These are phyloP conservation scores for Boletus mariae DNA, from an alignment of 1,284 basidiomycete genomes.

Conservation along the genomic window DNA sequence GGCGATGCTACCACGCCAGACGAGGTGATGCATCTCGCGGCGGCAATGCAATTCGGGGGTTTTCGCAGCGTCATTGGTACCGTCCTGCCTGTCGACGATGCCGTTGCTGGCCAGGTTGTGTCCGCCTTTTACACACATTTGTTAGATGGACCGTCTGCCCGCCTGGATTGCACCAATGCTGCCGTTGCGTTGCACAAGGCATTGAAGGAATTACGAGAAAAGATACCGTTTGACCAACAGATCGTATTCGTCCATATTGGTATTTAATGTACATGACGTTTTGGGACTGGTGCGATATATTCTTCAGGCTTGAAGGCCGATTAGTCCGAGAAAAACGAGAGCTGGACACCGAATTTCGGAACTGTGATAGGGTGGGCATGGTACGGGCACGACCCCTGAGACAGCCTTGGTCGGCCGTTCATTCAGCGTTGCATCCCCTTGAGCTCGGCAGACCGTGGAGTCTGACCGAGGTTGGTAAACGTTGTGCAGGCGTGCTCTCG, in stretches of 20 bases:
- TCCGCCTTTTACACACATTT: constrained; percentile 6
- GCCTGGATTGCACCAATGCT: constrained; percentile 2
- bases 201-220: constrained; percentile 3
- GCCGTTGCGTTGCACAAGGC: constrained; percentile 1
- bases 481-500: no score
- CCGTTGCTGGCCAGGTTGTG: neutral
- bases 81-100: constrained; percentile 7
- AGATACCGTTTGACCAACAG: constrained; percentile 9
- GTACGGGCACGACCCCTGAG: no score
- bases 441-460: no score
- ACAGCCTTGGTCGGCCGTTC: no score
- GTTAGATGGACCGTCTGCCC: neutral
- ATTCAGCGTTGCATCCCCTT: no score
- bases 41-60: constrained; percentile 7
- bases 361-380: no score
- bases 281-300: no score
- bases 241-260: constrained; percentile 4
- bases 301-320: no score
- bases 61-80: constrained; percentile 8
- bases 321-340: no score
- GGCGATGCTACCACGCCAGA: constrained; percentile 22
- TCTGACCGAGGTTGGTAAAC: no score
- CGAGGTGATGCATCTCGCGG: constrained; percentile 26
- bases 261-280: neutral
- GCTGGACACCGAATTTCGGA: no score